phyloP scores from a whole-genome alignment of 2,329 filamentous ascomycete species.

The Monosporascus sp. region DNA sequence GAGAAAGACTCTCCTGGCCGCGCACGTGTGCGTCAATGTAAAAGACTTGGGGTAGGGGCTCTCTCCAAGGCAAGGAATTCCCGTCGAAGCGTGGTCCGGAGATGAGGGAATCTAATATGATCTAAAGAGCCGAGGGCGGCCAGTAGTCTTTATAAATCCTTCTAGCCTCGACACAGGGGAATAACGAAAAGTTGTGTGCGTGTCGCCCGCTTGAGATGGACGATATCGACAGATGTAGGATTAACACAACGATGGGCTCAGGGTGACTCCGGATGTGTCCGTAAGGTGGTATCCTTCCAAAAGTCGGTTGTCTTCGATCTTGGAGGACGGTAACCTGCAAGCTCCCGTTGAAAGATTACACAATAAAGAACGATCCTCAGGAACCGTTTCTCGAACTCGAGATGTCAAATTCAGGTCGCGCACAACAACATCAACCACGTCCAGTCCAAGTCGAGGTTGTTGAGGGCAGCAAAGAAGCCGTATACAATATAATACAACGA shows the following conservation, averaged over 20 bases:
- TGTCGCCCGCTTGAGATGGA: background rate
- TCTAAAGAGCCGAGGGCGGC: background rate
- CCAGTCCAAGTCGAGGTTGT: background rate
- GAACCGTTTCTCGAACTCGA: background rate
- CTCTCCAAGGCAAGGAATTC: background rate
- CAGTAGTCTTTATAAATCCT: background rate
- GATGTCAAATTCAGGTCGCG: background rate
- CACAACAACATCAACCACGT: background rate
- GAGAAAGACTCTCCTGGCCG: background rate
- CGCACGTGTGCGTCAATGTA: background rate
- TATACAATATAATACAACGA: slow-evolving; percentile 26
- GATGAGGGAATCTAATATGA: background rate
- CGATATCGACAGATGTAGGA: background rate
- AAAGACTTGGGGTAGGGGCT: background rate
- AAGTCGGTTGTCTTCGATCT: background rate
- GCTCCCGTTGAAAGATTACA: background rate
- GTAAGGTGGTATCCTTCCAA: background rate
- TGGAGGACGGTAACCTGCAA: background rate
- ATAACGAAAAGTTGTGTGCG: background rate
- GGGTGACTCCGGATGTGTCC: background rate
- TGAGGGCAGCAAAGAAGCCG: slow-evolving; percentile 4
- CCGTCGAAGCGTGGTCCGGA: background rate
- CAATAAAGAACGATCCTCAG: background rate
- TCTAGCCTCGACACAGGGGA: background rate
- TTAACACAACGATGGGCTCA: background rate